Percentiles rank a stretch among this genome's conserved stretches.
Evolutionary conservation across 129 eudicot genomes (phyloP).

Genomic region (Deinandra increscens): DNA sequence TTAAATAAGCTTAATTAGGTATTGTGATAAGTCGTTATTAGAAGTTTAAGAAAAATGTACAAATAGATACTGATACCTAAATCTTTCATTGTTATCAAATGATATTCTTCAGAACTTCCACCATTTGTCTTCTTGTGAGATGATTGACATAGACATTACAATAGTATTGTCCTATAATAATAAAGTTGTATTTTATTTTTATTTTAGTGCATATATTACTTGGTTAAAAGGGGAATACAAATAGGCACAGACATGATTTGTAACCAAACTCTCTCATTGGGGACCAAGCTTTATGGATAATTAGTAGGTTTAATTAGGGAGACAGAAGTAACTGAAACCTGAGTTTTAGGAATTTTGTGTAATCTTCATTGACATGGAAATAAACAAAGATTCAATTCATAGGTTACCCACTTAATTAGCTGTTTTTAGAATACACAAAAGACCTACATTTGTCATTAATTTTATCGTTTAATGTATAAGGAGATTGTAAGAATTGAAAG

Average conservation of each 20-base stretch:
- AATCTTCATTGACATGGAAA: background rate
- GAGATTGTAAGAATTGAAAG: background rate
- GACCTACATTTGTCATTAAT: background rate
- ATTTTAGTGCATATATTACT: background rate
- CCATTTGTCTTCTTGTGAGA: background rate
- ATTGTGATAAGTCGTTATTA: no score
- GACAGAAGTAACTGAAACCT: background rate
- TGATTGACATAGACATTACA: slow-evolving; percentile 2
- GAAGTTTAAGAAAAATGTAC: background rate
- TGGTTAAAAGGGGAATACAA: background rate
- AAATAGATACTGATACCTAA: background rate
- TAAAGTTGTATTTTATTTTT: background rate
- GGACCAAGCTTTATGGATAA: slow-evolving; percentile 6
- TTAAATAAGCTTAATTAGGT: no score
- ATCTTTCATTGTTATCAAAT: background rate
- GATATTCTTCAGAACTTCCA: background rate
- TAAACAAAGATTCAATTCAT: background rate
- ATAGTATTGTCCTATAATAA: background rate
- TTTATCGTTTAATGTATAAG: background rate
- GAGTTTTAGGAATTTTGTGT: background rate
- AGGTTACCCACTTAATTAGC: background rate
- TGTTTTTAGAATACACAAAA: background rate
- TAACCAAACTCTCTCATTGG: background rate
- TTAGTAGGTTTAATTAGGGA: background rate
- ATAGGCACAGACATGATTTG: slow-evolving; percentile 1